These are phyloP conservation scores for Dovyalis caffra DNA, from an alignment of 345 rosid genomes.

Conservation along the genomic window DNA sequence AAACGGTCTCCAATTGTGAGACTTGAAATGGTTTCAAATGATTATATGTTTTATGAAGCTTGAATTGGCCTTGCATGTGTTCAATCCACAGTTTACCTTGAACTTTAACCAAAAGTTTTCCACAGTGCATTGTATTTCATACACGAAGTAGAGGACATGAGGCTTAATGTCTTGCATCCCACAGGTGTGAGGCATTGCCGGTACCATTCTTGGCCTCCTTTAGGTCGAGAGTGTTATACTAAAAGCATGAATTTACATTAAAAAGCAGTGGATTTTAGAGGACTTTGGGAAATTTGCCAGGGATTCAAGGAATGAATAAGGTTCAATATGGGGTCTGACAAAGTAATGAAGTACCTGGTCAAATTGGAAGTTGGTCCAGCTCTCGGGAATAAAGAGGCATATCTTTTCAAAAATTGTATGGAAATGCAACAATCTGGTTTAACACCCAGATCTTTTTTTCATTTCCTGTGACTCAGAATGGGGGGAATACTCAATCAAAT, in stretches of 20 bases:
- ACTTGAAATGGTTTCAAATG: no score
- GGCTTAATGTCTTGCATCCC: no score
- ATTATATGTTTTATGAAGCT: no score
- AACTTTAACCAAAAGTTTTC: no score
- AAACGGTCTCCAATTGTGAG: no score
- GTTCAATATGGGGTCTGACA: background rate
- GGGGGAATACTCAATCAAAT: background rate
- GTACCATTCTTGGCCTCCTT: no score
- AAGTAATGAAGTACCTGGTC: background rate
- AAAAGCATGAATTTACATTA: background rate
- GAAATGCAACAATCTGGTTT: background rate
- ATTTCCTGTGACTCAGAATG: background rate
- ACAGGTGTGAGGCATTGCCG: no score
- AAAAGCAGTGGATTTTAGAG: background rate
- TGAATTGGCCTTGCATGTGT: no score
- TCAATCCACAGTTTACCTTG: no score
- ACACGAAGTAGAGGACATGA: no score
- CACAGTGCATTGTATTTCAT: no score
- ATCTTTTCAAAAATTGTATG: background rate
- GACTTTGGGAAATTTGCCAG: background rate
- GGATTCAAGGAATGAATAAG: background rate
- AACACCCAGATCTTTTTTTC: background rate
- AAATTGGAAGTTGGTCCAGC: background rate
- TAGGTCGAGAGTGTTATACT: no score
- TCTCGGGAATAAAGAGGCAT: background rate